Evolutionary conservation across 257 asterid genomes (phyloP), one percentile per base, ranked within the genome.

Genomic region (Prunella vulgaris): DNA sequence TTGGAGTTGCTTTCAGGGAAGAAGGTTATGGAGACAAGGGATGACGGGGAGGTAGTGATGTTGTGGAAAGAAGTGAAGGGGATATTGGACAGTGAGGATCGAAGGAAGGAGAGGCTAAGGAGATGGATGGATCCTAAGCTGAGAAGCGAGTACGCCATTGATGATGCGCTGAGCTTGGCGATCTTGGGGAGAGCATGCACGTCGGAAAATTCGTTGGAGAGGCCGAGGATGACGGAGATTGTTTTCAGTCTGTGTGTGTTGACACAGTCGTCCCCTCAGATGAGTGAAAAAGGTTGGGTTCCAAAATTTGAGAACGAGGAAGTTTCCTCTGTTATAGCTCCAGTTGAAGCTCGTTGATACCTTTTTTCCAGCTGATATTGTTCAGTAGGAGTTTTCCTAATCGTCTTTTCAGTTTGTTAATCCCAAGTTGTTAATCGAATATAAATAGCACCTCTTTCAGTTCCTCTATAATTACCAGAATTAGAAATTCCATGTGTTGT

Each of bases 1-100:
- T 30, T 90, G 69, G 97, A 91, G 83, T 74, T 88, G 61, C 89
- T 91, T 15, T 88, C 95, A 0, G 95, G 93, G 3, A 87, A 77
- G 79, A 84, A 74, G 71, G 78, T 84, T 3, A 79, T 82, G 85
- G 89, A 88, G 72, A 76, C 85, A 4, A 79, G 66, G 72, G 83
- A 76, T 1, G 65, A 74, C 10, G 95, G 88, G 10, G 88, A 81
- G 67, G 74, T 80, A 9, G 78, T 79, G 66, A 82, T 85, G 84
- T 9, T 82, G 30, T 85, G 84, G 86, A 90, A 81, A 69, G 95
- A 88, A 77, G 76, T 84, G 14, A 80, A 72, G 64, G 86, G 58
- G 27, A 76, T 88, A 46, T 77, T 91, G 79, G 87, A 84, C 35
- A 75, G 40, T 21, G 87, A 81, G 51, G 88, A 83, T 66, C 56